These are phyloP conservation scores for Ceratocystis diversiconidia DNA, from an alignment of 2,329 filamentous ascomycete genomes.

Conservation along the genomic window DNA sequence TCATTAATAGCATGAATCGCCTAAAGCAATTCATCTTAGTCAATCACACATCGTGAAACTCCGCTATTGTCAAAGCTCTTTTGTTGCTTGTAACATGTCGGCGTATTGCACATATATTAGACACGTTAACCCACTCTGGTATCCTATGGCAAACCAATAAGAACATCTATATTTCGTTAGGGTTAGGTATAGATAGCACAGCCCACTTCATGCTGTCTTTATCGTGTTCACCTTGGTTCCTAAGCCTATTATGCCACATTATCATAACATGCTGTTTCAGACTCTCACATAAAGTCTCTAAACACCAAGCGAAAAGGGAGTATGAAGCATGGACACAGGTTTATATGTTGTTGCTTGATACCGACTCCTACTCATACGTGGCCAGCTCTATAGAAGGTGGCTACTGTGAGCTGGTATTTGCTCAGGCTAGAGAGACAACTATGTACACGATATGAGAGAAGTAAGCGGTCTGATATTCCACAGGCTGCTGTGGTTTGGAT, in stretches of 20 bases:
- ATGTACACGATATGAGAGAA: not conserved
- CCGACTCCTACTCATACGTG: not conserved
- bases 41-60: constrained; percentile 5
- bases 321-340: not conserved
- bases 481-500: too few relatives aligned
- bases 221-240: too few relatives aligned
- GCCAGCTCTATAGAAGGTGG: not conserved
- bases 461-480: not conserved
- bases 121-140: not conserved
- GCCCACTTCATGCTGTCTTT: too few relatives aligned
- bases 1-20: not conserved
- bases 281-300: not conserved
- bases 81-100: not conserved
- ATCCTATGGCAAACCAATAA: not conserved
- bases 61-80: constrained; percentile 1
- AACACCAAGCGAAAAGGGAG: not conserved
- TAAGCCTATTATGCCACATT: too few relatives aligned
- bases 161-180: not conserved
- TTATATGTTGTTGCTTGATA: not conserved
- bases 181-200: not conserved
- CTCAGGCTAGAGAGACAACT: not conserved
- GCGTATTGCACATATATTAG: not conserved
- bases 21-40: constrained; percentile 3
- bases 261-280: not conserved
- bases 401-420: not conserved